phyloP scores from a whole-genome alignment of 1,284 basidiomycete genomes.

The Schizopora paradoxa region DNA sequence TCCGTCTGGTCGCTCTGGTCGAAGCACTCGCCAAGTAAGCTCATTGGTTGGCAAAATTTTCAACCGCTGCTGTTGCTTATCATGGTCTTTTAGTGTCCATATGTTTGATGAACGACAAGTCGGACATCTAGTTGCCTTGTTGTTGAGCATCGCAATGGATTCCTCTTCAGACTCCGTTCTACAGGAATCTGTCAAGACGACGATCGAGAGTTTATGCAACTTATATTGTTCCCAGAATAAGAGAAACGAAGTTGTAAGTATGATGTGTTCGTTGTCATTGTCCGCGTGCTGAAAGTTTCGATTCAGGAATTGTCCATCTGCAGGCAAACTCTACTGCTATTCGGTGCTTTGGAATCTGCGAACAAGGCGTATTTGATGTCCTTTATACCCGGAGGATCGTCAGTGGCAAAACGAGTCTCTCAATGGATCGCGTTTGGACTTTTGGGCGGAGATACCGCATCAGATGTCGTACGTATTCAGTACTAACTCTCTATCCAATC shows the following conservation, averaged over 20 bases:
- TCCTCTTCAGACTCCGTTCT: conserved; percentile 38
- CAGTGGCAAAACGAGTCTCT: conserved; percentile 47
- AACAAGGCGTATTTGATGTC: conserved; percentile 47
- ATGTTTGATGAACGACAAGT: conserved; percentile 37
- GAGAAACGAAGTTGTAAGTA: conserved; percentile 31
- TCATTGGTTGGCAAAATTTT: too few relatives aligned
- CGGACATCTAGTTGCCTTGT: conserved; percentile 43
- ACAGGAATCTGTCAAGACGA: conserved; percentile 38
- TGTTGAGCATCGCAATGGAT: conserved; percentile 52
- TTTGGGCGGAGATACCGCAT: conserved; percentile 30
- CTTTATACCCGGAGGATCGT: conserved; percentile 46
- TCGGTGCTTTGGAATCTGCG: conserved; percentile 30
- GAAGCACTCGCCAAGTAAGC: conserved; percentile 43
- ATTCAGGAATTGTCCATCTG: conserved; percentile 44
- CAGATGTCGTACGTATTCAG: conserved; percentile 28
- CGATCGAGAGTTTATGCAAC: conserved; percentile 42
- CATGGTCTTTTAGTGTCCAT: conserved; percentile 19
- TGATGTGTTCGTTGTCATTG: conserved; percentile 2
- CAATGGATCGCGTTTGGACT: conserved; percentile 47
- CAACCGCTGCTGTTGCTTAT: background rate
- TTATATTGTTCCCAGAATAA: conserved; percentile 29
- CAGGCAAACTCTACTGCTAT: conserved; percentile 37
- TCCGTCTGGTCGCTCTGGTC: conserved; percentile 41
- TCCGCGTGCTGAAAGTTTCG: conserved; percentile 4
- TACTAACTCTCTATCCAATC: background rate